Conservation (phyloP, 148 eudicot species). For the Vaccinium darrowii region DNA sequence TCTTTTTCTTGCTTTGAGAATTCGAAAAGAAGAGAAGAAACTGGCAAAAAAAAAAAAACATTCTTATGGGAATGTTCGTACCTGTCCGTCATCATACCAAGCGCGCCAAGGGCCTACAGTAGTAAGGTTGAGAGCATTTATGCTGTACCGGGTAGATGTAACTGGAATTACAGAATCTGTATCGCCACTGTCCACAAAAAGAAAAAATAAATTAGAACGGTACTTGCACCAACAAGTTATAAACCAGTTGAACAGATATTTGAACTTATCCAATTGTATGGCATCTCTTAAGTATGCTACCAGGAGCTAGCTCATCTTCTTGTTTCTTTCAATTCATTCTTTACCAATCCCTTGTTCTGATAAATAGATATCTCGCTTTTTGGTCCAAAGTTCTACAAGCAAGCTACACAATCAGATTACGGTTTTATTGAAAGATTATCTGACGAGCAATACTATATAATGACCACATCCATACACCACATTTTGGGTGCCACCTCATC, state of each 20-base stretch:
- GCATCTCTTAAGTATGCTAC: neutral
- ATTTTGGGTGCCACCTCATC: neutral
- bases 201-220: neutral
- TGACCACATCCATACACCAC: neutral
- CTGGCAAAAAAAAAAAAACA: neutral
- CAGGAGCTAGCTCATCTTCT: neutral
- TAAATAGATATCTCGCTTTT: neutral
- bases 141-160: slow-evolving; percentile 78
- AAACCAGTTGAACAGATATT: neutral
- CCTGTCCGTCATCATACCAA: slow-evolving; percentile 96
- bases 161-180: slow-evolving; percentile 89
- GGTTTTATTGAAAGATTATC: neutral
- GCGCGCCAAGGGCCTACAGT: slow-evolving; percentile 74
- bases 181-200: slow-evolving; percentile 61
- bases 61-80: slow-evolving; percentile 9
- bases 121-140: slow-evolving; percentile 77
- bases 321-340: neutral
- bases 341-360: neutral
- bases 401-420: neutral
- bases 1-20: neutral
- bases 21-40: neutral
- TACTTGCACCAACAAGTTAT: neutral
- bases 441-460: neutral
- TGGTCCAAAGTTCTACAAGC: neutral
- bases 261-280: neutral